Evolutionary conservation across 441 rosid species (phyloP), one percentile per base, ranked within the genome.

Genomic region (Francoa sonchifolia): DNA sequence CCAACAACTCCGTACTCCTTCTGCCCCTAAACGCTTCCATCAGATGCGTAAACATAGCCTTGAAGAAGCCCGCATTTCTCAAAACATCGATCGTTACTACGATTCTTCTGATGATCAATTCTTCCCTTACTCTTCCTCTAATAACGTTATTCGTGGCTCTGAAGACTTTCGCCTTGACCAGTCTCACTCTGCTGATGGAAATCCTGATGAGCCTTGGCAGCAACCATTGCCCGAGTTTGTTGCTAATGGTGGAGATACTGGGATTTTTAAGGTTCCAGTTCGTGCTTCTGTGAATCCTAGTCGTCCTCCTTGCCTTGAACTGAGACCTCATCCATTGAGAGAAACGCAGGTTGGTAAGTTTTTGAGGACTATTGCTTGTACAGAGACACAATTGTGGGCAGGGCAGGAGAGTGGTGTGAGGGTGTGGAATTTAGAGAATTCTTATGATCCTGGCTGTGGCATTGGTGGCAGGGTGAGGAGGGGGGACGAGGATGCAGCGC

Each of bases 401-500:
- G 99, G 99, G 12, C 94, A 81, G 64, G 99, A 92, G 65, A 52
- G 63, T 37, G 99, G 99, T 19, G 67, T 92, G 37, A 60, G 97
- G 43, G 72, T 75, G 35, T 92, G 99, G 99, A 75, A 65, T 8
- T 58, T 92, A 2, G 77, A 66, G 39, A 75, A 73, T 8, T 71
- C 71, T 8, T 83, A 66, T 19, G 87, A 75, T 50, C 63, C 74
- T 0, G 99, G 99, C 3, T 50, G 61, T 29, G 96, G 96, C 26
- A 42, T 81, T 0, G 73, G 77, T 0, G 68, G 59, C 4, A 78
- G 78, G 44, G 85, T 73, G 3, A 67, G 85, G 62, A 77, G 99
- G 40, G 97, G 99, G 0, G 99, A 92, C 16, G 97, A 92, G 47
- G 99, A 87, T 23, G 99, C 99, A 0, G 97, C 88, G 0, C 99